Evolutionary conservation across 1,284 basidiomycete species (phyloP), one percentile per base, ranked within the genome.

Genomic region (Takashimella tepidaria): DNA sequence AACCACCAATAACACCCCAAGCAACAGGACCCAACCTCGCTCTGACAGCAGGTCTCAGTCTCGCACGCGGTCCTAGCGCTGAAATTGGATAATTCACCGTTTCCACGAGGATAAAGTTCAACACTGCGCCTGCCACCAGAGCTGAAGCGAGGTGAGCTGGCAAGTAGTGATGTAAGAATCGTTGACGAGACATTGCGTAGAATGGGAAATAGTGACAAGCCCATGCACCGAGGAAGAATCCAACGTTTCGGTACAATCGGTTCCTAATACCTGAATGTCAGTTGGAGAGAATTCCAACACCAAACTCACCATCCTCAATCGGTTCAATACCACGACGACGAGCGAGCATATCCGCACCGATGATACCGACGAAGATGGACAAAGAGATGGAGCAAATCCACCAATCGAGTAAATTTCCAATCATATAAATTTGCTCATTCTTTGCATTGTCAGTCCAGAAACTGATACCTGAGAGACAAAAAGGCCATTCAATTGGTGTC

Each of bases 101-200:
- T 67, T 97, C 93, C 26, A 89, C 88, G 49, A 92, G 76, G 58
- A 98, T 80, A 76, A 97, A 98, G 77, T 89, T 92, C 67, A 98
- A 79, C 26, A 97, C 86, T 3, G 89, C 83, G 43, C 95, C 96
- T 16, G 93, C 90, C 46, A 96, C 84, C 53, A 98, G 80, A 13
- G 91, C 87, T 5, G 92, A 93, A 22, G 89, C 88, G 41, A 98
- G 81, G 72, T 95, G 91, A 0, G 91, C 90, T 4, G 95, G 95
- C 6, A 99, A 84, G 73, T 99, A 99, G 76, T 99, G 95, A 74
- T 99, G 95, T 41, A 99, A 80, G 81, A 97, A 97, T 27, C 95
- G 81, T 72, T 99, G 96, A 51, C 96, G 89, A 68, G 83, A 87
- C 92, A 99, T 97, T 31, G 97, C 81, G 85, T 89, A 98, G 83